A percentile compares a stretch with the other conserved stretches of the same genome.
phyloP scores from a whole-genome alignment of 2,329 filamentous ascomycete species.

The Ilyonectria sp. region DNA sequence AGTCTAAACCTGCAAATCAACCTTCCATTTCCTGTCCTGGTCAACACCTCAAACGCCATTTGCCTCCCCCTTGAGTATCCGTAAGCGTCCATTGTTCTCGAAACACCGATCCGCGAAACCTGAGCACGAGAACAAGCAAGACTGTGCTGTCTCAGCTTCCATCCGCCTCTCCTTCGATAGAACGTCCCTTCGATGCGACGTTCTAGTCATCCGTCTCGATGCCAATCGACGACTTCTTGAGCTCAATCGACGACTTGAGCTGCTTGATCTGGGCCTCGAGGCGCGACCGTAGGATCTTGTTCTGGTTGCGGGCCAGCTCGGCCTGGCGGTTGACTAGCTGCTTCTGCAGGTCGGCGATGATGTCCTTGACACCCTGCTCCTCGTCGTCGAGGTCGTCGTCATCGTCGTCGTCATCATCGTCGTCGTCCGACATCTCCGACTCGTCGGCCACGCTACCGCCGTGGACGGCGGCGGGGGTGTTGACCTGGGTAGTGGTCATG shows the following conservation, averaged over 20 bases:
- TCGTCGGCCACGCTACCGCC: slow-evolving; percentile 61
- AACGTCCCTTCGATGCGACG: no score
- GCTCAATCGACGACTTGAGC: slow-evolving; percentile 60
- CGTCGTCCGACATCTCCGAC: slow-evolving; percentile 59
- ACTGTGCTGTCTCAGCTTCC: neutral
- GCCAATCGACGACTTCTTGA: slow-evolving; percentile 62
- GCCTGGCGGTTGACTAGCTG: slow-evolving; percentile 62
- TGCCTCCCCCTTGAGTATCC: slow-evolving; percentile 10
- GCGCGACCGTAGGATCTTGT: slow-evolving; percentile 65
- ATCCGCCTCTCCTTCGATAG: neutral
- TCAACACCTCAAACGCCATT: slow-evolving; percentile 39
- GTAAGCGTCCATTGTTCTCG: neutral
- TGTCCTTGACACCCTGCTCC: slow-evolving; percentile 68
- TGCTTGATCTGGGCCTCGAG: slow-evolving; percentile 66
- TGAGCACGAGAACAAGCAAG: no score
- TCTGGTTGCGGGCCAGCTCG: slow-evolving; percentile 60
- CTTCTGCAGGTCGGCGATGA: slow-evolving; percentile 68
- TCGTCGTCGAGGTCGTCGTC: slow-evolving; percentile 71
- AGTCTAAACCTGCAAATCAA: slow-evolving; percentile 31
- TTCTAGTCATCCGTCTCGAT: no score
- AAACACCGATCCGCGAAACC: no score
- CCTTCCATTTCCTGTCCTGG: slow-evolving; percentile 29
- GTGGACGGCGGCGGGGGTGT: slow-evolving; percentile 61
- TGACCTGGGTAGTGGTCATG: slow-evolving; percentile 58
- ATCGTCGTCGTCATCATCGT: slow-evolving; percentile 68